Conservation (phyloP, 495 filamentous ascomycete genomes). For the Penicillium atrosanguineum region DNA sequence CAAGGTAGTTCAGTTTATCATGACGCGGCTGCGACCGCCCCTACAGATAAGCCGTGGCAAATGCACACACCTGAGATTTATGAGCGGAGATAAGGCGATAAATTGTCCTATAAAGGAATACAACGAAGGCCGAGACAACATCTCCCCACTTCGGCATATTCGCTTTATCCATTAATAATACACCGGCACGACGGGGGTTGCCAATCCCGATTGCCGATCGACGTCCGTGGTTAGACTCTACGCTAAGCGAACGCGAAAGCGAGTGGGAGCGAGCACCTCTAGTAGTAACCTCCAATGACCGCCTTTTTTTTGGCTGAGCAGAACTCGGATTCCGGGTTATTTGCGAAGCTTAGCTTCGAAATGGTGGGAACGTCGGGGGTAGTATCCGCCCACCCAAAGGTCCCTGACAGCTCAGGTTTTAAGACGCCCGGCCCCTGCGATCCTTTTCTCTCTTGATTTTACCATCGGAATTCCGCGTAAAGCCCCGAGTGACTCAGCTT, state of each 20-base stretch:
- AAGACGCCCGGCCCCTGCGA: background rate
- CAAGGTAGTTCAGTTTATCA: too few relatives aligned
- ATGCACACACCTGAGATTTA: background rate
- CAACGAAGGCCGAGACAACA: background rate
- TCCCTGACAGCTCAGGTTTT: background rate
- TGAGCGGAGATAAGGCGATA: background rate
- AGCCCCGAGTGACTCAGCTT: background rate
- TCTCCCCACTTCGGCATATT: slow-evolving; percentile 2
- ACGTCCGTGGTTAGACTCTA: background rate
- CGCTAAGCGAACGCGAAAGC: slow-evolving; percentile 14
- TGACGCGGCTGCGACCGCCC: background rate
- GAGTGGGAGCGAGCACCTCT: slow-evolving; percentile 3
- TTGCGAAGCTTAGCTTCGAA: background rate
- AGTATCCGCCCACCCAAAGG: background rate
- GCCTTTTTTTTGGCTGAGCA: background rate
- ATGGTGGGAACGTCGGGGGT: background rate
- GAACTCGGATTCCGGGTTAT: background rate
- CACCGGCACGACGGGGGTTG: background rate
- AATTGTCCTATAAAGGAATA: background rate
- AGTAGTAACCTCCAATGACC: background rate
- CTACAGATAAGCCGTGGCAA: background rate
- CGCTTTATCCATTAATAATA: slow-evolving; percentile 6
- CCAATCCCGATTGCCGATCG: slow-evolving; percentile 4
- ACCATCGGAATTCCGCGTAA: background rate
- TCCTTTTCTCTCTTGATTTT: background rate